These are phyloP conservation scores for Karstenula rhodostoma DNA, from an alignment of 2,329 filamentous ascomycete genomes.

Conservation along the genomic window DNA sequence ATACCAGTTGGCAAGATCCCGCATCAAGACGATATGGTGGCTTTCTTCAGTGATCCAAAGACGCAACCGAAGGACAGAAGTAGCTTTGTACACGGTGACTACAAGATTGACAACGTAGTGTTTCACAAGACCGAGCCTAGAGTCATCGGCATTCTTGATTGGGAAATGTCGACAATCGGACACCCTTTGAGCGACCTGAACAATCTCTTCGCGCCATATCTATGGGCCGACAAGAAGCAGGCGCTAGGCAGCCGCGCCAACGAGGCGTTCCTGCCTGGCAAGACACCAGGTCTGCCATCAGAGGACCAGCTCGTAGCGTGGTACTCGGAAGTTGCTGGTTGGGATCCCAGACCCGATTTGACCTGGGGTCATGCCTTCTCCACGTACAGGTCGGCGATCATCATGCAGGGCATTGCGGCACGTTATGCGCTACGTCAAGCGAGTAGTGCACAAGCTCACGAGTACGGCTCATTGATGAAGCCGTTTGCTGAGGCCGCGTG, in stretches of 20 bases:
- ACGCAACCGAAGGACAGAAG: slow-evolving; percentile 79
- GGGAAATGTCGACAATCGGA: slow-evolving; percentile 96
- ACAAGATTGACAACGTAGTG: slow-evolving; percentile 74
- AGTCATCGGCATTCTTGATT: slow-evolving; percentile 93
- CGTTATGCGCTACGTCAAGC: slow-evolving; percentile 85
- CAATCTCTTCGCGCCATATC: slow-evolving; percentile 70
- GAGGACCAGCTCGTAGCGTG: slow-evolving; percentile 67
- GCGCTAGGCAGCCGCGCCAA: slow-evolving; percentile 50
- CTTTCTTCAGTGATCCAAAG: slow-evolving; percentile 75
- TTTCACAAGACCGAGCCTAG: slow-evolving; percentile 88
- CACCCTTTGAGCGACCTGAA: slow-evolving; percentile 91
- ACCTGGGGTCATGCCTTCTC: slow-evolving; percentile 72
- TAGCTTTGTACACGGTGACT: slow-evolving; percentile 91
- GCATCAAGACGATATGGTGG: slow-evolving; percentile 80
- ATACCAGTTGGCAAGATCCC: slow-evolving; percentile 82
- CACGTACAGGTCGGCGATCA: slow-evolving; percentile 66
- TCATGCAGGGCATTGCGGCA: slow-evolving; percentile 91
- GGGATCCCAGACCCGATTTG: slow-evolving; percentile 70
- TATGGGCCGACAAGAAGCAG: slow-evolving; percentile 50
- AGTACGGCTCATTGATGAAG: slow-evolving; percentile 73
- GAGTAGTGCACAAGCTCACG: slow-evolving; percentile 81
- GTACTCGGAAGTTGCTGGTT: slow-evolving; percentile 75
- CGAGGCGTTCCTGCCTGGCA: slow-evolving; percentile 67
- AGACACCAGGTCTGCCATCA: slow-evolving; percentile 71
- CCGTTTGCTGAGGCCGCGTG: slow-evolving; percentile 83